These are phyloP conservation scores for Xenosphaeropsis pyriputrescens DNA, from an alignment of 2,329 filamentous ascomycete species.

Conservation along the genomic window DNA sequence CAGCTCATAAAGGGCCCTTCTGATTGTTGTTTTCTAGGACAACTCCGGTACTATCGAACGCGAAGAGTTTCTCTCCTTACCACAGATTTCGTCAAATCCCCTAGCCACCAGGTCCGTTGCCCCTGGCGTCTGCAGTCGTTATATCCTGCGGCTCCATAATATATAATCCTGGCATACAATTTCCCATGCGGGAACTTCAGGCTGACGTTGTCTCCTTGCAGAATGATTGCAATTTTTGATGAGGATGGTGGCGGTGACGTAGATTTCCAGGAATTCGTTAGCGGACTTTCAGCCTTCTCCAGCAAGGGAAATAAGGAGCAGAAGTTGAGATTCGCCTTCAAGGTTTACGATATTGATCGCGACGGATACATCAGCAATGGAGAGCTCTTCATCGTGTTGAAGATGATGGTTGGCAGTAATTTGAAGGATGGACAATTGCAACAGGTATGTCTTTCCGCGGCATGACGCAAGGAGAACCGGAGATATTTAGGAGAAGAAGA, in stretches of 20 bases:
- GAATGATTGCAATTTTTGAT: slow-evolving; percentile 99
- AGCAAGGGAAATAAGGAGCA: slow-evolving; percentile 99
- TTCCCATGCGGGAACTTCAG: not conserved
- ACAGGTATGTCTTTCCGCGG: slow-evolving; percentile 30
- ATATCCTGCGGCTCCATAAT: no score
- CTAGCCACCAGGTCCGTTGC: slow-evolving; percentile 66
- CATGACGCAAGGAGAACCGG: no score
- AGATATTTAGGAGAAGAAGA: no score
- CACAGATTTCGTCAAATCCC: slow-evolving; percentile 95
- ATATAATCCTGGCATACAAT: not conserved
- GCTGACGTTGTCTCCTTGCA: slow-evolving; percentile 18
- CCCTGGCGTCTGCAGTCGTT: not conserved
- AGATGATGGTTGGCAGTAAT: slow-evolving; percentile 99
- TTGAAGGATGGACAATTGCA: slow-evolving; percentile 97
- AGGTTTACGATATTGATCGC: slow-evolving; percentile 98
- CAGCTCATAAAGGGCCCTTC: not conserved
- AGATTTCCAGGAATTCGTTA: slow-evolving; percentile 98
- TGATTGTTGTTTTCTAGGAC: slow-evolving; percentile 42
- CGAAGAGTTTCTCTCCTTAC: slow-evolving; percentile 92
- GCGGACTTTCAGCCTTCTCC: slow-evolving; percentile 86
- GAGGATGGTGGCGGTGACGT: slow-evolving; percentile 96
- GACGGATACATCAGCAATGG: slow-evolving; percentile 98
- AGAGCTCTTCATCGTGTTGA: slow-evolving; percentile 96
- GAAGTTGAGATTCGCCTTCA: slow-evolving; percentile 95
- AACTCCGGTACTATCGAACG: slow-evolving; percentile 97